A percentile compares a stretch with the other conserved stretches of the same genome.
These are phyloP conservation scores for Boletus sensibilis DNA, from an alignment of 768 basidiomycete genomes.

Conservation along the genomic window DNA sequence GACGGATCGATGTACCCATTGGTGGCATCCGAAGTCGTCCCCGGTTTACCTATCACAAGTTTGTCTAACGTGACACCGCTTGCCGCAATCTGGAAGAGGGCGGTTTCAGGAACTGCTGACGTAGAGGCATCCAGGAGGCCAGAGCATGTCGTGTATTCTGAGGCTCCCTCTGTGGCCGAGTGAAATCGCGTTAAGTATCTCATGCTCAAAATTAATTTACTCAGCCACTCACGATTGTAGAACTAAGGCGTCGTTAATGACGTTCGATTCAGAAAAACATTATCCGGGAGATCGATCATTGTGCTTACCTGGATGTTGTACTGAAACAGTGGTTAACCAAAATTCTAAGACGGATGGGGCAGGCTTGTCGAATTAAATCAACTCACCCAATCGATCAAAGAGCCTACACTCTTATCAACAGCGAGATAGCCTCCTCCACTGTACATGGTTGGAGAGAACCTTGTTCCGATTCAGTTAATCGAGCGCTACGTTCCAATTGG, in stretches of 20 bases:
- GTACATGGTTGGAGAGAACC: constrained; percentile 23
- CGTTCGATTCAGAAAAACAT: neutral
- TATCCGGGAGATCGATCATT: too few relatives aligned
- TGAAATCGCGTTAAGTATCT: neutral
- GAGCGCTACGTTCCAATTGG: neutral
- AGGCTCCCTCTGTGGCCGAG: constrained; percentile 31
- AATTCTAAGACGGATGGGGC: too few relatives aligned
- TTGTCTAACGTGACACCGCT: constrained; percentile 60
- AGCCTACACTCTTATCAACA: constrained; percentile 37
- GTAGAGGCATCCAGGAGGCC: constrained; percentile 41
- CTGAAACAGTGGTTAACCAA: neutral
- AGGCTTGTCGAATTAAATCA: neutral
- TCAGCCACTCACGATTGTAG: constrained; percentile 25
- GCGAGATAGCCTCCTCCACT: constrained; percentile 37
- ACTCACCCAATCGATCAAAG: constrained; percentile 46
- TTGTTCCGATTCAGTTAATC: neutral
- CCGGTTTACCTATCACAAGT: constrained; percentile 77
- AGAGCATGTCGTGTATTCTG: constrained; percentile 40
- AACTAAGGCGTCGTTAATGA: constrained; percentile 12
- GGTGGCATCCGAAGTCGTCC: constrained; percentile 45
- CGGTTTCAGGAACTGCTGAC: constrained; percentile 39
- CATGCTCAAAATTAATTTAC: neutral
- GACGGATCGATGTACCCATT: constrained; percentile 57
- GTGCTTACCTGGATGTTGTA: constrained; percentile 40
- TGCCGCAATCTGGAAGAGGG: constrained; percentile 49